phyloP scores from a whole-genome alignment of 176 grass and related monocot genomes.

The Zoysia pacifica region DNA sequence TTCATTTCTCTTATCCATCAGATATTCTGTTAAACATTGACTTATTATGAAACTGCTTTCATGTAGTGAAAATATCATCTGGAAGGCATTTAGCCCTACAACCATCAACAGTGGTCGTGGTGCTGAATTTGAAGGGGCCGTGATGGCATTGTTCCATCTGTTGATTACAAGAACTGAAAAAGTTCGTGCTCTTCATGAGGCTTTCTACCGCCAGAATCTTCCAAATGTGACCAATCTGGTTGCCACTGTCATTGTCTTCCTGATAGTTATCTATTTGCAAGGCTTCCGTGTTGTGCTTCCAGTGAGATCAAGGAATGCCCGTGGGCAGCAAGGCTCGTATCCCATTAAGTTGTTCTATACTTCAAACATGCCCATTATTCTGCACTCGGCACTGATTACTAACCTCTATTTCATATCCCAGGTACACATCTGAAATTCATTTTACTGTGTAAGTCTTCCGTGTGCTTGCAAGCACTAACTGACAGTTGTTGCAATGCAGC shows the following conservation, averaged over 20 bases:
- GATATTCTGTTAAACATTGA: conserved; percentile 1
- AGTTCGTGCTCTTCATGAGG: conserved; percentile 77
- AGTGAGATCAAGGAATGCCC: conserved; percentile 91
- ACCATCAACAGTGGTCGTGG: conserved; percentile 87
- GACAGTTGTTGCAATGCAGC: conserved; percentile 48
- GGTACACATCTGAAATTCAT: conserved; percentile 38
- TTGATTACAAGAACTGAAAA: conserved; percentile 93
- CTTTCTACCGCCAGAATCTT: conserved; percentile 96
- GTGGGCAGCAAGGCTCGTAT: conserved; percentile 95
- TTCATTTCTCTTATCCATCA: conserved; percentile 18
- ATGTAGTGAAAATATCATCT: conserved; percentile 94
- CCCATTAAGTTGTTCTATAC: conserved; percentile 99
- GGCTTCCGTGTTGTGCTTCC: conserved; percentile 93
- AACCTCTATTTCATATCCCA: conserved; percentile 98
- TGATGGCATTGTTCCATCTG: conserved; percentile 93
- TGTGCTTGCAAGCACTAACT: conserved; percentile 13
- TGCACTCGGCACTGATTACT: conserved; percentile 88
- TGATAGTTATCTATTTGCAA: conserved; percentile 97
- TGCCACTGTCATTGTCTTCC: conserved; percentile 90
- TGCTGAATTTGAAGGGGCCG: conserved; percentile 95
- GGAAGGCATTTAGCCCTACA: conserved; percentile 99
- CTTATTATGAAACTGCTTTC: conserved; percentile 25
- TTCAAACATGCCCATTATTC: conserved; percentile 96
- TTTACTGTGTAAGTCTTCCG: conserved; percentile 8
- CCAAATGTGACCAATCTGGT: conserved; percentile 96